Percentiles rank a stretch among this genome's conserved stretches.
These are phyloP conservation scores for Boletus vermiculosoides DNA, from an alignment of 768 basidiomycete genomes.

Conservation along the genomic window DNA sequence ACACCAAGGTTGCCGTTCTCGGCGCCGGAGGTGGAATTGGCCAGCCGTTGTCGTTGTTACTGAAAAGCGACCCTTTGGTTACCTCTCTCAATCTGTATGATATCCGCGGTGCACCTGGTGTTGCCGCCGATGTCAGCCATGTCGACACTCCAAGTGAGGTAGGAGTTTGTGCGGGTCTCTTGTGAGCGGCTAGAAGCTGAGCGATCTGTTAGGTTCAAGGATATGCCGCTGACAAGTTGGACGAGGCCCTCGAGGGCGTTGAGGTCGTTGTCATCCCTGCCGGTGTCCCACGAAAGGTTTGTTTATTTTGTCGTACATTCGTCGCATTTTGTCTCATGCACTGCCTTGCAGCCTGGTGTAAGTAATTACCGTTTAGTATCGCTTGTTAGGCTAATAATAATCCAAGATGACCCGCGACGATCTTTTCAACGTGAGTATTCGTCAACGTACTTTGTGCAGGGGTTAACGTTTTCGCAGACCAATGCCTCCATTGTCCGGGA, in stretches of 20 bases:
- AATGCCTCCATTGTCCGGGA: slow-evolving; percentile 98
- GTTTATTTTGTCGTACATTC: slow-evolving; percentile 7
- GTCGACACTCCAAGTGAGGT: slow-evolving; percentile 89
- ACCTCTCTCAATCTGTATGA: slow-evolving; percentile 66
- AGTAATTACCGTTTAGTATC: slow-evolving; percentile 36
- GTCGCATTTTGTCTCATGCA: slow-evolving; percentile 24
- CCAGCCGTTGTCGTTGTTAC: slow-evolving; percentile 85
- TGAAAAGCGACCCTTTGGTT: slow-evolving; percentile 92
- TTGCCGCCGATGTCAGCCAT: slow-evolving; percentile 96
- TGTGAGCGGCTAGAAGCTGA: slow-evolving; percentile 1
- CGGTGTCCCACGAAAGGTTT: slow-evolving; percentile 97
- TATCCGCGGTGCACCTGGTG: slow-evolving; percentile 52
- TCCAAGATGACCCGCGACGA: slow-evolving; percentile 92
- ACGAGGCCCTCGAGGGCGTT: slow-evolving; percentile 83
- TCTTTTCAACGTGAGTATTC: slow-evolving; percentile 79
- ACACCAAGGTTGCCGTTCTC: slow-evolving; percentile 91
- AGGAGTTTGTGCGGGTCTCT: slow-evolving; percentile 22
- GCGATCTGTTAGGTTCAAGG: slow-evolving; percentile 61
- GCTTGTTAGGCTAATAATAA: slow-evolving; percentile 26
- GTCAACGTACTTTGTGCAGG: not conserved
- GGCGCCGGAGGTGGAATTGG: slow-evolving; percentile 99
- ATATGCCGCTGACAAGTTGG: slow-evolving; percentile 82
- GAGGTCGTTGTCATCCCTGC: slow-evolving; percentile 97
- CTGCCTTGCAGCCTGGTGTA: slow-evolving; percentile 69
- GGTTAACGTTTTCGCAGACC: slow-evolving; percentile 49